phyloP scores from a whole-genome alignment of 257 asterid species.

The Misopates orontium region DNA sequence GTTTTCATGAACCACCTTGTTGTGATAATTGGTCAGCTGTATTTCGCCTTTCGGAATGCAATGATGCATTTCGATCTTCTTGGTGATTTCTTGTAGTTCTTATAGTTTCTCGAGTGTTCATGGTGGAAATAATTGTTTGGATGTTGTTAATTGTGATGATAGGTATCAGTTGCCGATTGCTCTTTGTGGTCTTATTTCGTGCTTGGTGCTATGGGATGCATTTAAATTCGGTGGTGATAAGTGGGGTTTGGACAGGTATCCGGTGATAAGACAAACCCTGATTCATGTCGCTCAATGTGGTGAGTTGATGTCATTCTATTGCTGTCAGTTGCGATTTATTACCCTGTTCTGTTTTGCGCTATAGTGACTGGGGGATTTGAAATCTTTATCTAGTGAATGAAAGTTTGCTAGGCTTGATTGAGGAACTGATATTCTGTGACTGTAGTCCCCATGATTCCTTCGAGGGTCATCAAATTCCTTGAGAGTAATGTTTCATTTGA shows the following conservation, averaged over 20 bases:
- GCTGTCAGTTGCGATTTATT: not conserved
- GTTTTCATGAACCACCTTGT: not conserved
- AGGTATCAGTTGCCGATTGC: constrained; percentile 91
- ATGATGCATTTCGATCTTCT: not conserved
- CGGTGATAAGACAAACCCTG: constrained; percentile 45
- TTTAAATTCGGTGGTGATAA: constrained; percentile 56
- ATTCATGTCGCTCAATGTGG: constrained; percentile 74
- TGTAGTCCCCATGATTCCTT: not conserved
- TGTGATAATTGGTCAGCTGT: too few relatives aligned
- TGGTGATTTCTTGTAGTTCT: constrained; percentile 9
- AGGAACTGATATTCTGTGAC: constrained; percentile 7
- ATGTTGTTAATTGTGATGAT: constrained; percentile 24
- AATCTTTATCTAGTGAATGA: not conserved
- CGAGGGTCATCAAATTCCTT: not conserved
- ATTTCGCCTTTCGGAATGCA: not conserved
- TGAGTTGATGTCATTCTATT: constrained; percentile 42
- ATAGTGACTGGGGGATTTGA: not conserved
- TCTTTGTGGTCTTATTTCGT: constrained; percentile 65
- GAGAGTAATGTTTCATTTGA: not conserved
- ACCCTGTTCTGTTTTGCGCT: constrained; percentile 6
- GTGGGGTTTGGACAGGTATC: constrained; percentile 62
- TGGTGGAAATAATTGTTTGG: not conserved
- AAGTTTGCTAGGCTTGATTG: constrained; percentile 1
- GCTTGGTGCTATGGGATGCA: constrained; percentile 85
- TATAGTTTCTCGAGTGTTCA: not conserved